phyloP scores from a whole-genome alignment of 2,329 filamentous ascomycete genomes.

The Aspergillus melleus region DNA sequence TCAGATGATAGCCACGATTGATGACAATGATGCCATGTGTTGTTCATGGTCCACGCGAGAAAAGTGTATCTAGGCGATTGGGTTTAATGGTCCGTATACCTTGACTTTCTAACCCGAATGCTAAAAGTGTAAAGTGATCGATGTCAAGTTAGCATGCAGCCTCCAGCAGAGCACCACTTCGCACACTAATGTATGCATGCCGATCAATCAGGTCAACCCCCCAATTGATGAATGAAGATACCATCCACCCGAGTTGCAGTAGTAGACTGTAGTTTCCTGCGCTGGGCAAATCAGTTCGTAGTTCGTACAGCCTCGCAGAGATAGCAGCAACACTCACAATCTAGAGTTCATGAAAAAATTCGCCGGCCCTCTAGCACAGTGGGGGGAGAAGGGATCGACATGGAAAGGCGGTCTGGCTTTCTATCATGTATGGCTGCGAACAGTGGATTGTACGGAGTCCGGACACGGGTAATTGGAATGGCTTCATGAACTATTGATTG shows the following conservation, averaged over 20 bases:
- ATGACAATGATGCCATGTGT: neutral
- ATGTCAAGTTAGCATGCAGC: neutral
- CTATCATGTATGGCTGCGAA: neutral
- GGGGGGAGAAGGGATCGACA: neutral
- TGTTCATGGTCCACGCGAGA: neutral
- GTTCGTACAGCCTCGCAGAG: neutral
- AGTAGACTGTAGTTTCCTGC: neutral
- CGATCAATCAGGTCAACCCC: neutral
- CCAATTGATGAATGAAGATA: neutral
- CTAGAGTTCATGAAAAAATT: neutral
- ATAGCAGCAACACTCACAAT: neutral
- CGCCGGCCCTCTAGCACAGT: neutral
- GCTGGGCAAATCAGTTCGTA: neutral
- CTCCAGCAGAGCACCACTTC: neutral
- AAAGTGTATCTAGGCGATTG: neutral
- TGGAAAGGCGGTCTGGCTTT: neutral
- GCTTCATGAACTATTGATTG: neutral
- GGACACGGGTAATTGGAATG: neutral
- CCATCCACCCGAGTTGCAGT: neutral
- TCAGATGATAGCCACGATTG: neutral
- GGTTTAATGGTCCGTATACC: neutral
- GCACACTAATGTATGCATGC: neutral
- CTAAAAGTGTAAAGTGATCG: neutral
- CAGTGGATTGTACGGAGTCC: neutral
- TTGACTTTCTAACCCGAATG: neutral